Percentiles rank a stretch among this genome's conserved stretches.
Evolutionary conservation across 23 red algal species (phyloP).

Genomic region (Gracilaria caudata): DNA sequence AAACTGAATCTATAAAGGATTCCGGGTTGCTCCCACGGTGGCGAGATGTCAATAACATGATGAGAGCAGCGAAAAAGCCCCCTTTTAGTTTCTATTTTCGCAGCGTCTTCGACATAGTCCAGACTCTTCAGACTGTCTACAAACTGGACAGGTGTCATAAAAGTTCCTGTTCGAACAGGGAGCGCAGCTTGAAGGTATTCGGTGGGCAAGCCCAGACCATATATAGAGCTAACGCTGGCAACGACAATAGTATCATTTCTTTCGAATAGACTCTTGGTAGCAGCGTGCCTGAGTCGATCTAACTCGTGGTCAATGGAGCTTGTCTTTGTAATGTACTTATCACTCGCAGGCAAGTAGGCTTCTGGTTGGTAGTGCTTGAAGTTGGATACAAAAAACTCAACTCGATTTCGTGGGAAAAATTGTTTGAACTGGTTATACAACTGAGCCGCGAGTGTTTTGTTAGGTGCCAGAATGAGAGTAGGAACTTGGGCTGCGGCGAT

Average conservation of each 20-base stretch:
- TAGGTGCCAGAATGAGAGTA: conserved; percentile 84
- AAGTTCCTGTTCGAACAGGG: conserved; percentile 39
- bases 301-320: conserved; percentile 80
- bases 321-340: conserved; percentile 90
- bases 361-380: conserved; percentile 89
- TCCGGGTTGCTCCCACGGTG: conserved; percentile 75
- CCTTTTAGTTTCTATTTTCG: conserved; percentile 20
- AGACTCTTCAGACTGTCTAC: conserved; percentile 21
- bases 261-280: conserved; percentile 81
- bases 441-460: conserved; percentile 92
- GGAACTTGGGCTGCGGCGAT: conserved; percentile 69
- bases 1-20: conserved; percentile 57
- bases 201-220: conserved; percentile 82
- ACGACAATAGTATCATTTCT: conserved; percentile 83
- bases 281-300: conserved; percentile 84
- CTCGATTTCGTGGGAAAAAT: conserved; percentile 79
- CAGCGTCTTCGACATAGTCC: conserved; percentile 17
- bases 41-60: conserved; percentile 36
- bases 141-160: not conserved
- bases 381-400: conserved; percentile 86
- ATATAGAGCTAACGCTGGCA: conserved; percentile 88
- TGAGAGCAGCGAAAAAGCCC: conserved; percentile 2
- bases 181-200: conserved; percentile 77
- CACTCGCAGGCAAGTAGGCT: conserved; percentile 72
- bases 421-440: conserved; percentile 73